phyloP scores from a whole-genome alignment of 2,329 filamentous ascomycete genomes.

The Verticillium klebahnii region DNA sequence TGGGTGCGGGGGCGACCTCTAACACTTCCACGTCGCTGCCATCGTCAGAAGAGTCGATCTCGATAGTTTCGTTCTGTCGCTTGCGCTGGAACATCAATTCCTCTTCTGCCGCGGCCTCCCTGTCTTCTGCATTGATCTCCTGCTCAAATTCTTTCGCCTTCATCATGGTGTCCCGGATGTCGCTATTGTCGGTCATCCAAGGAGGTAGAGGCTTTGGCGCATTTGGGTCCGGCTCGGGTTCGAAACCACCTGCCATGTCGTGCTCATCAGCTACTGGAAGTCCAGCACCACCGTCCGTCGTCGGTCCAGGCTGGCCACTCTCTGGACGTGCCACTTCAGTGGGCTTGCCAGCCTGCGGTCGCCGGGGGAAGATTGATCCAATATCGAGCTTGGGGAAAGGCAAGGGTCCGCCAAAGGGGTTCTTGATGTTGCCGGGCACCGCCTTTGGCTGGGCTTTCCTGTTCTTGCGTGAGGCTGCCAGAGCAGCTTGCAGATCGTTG shows the following conservation, averaged over 20 bases:
- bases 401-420: conserved; percentile 71
- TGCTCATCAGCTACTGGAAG: conserved; percentile 26
- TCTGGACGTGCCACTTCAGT: neutral
- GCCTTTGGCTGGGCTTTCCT: conserved; percentile 39
- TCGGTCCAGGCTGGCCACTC: neutral
- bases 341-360: conserved; percentile 13
- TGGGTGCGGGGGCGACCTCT: conserved; percentile 36
- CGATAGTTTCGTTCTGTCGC: conserved; percentile 47
- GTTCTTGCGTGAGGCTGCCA: conserved; percentile 65
- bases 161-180: conserved; percentile 60
- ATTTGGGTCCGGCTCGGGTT: conserved; percentile 42
- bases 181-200: conserved; percentile 64
- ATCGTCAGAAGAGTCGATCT: conserved; percentile 59
- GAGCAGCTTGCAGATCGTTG: conserved; percentile 71
- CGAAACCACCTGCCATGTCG: conserved; percentile 61
- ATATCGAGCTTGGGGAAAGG: conserved; percentile 85
- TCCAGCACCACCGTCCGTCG: neutral
- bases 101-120: conserved; percentile 52
- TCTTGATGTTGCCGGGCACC: conserved; percentile 48
- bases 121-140: conserved; percentile 61
- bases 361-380: conserved; percentile 52
- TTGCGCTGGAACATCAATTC: conserved; percentile 39
- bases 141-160: conserved; percentile 52
- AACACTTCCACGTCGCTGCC: conserved; percentile 54
- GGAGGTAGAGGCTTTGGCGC: conserved; percentile 63